Evolutionary conservation across 306 rosid genomes (phyloP), one percentile per base, ranked within the genome.

Genomic region (Cucurbita pepo): DNA sequence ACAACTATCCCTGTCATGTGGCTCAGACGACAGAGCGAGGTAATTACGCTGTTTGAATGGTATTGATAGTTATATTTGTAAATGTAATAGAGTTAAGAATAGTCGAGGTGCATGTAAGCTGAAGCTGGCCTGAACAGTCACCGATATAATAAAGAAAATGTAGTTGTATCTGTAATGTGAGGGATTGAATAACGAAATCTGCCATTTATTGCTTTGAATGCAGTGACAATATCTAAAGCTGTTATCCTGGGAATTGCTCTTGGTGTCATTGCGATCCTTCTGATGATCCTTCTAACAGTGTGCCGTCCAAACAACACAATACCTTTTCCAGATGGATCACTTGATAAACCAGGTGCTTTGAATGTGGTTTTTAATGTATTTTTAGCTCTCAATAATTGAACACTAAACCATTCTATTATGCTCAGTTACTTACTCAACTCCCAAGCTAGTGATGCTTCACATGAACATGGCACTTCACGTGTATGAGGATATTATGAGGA

Each of bases 391-490:
- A 69, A 21, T 47, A 34, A 15, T 69, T 50, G 45, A 50, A 50
- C 16, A 14, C 53, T 48, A 54, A 52, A 72, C 6, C 45, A n/a
- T 74, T 48, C 13, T 51, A 13, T 18, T 5, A 1, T 75, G 54
- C 53, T 36, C 90, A 82, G 91, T 91, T 82, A 82, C 38, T 52
- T 89, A 78, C 83, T 88, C 97, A 0, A 87, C 83, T 6, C 96
- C 95, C 9, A 94, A 89, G 76, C 88, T 94, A 40, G 99, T 94
- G 69, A 85, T 91, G 75, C 97, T 94, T 75, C 88, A 91, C 83
- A 94, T 94, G 99, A 91, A 94, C 53, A 83, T 94, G 99, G 97
- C 99, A 6, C 91, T 94, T 53, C 97, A 94, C 70, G 90, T 88
- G 48, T 94, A 89, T 4, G 99, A 94, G 25, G 99, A 94, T 79